Percentiles rank a stretch among this genome's conserved stretches.
These are phyloP conservation scores for Leptographium lundbergii DNA, from an alignment of 2,329 filamentous ascomycete genomes.

Conservation along the genomic window DNA sequence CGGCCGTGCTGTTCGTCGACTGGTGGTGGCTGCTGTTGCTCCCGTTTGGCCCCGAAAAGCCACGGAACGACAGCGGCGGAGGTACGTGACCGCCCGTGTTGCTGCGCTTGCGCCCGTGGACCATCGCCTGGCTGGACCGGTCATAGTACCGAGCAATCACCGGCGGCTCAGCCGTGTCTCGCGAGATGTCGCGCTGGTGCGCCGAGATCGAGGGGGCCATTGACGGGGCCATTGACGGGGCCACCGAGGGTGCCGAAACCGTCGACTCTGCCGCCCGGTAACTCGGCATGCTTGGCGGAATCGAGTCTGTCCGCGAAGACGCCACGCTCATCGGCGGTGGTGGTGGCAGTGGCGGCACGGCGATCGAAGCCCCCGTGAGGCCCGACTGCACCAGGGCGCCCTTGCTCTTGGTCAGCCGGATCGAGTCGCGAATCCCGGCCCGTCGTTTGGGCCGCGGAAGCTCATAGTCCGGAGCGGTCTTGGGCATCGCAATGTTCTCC, in stretches of 20 bases:
- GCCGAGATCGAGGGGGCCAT: slow-evolving; percentile 14
- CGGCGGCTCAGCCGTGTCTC: slow-evolving; percentile 58
- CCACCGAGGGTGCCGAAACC: slow-evolving; percentile 16
- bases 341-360: slow-evolving; percentile 8
- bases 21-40: slow-evolving; percentile 29
- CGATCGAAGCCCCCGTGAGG: slow-evolving; percentile 14
- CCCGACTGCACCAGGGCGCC: slow-evolving; percentile 12
- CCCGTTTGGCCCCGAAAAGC: slow-evolving; percentile 50
- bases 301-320: slow-evolving; percentile 24
- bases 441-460: slow-evolving; percentile 33
- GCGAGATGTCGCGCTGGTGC: slow-evolving; percentile 35
- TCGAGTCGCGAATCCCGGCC: slow-evolving; percentile 69
- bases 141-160: slow-evolving; percentile 54
- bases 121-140: slow-evolving; percentile 28
- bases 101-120: slow-evolving; percentile 75
- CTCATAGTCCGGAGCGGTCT: slow-evolving; percentile 39
- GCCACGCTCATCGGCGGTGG: slow-evolving; percentile 15
- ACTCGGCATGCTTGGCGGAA: slow-evolving; percentile 37
- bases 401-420: slow-evolving; percentile 72
- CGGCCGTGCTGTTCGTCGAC: slow-evolving; percentile 43
- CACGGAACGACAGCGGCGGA: slow-evolving; percentile 62
- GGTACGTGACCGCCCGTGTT: slow-evolving; percentile 69
- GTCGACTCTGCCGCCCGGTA: slow-evolving; percentile 29
- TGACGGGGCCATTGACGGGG: neutral
- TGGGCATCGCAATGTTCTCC: slow-evolving; percentile 46